Evolutionary conservation across 805 yeast species (phyloP).

Genomic region (Metschnikowia bowlesiae): DNA sequence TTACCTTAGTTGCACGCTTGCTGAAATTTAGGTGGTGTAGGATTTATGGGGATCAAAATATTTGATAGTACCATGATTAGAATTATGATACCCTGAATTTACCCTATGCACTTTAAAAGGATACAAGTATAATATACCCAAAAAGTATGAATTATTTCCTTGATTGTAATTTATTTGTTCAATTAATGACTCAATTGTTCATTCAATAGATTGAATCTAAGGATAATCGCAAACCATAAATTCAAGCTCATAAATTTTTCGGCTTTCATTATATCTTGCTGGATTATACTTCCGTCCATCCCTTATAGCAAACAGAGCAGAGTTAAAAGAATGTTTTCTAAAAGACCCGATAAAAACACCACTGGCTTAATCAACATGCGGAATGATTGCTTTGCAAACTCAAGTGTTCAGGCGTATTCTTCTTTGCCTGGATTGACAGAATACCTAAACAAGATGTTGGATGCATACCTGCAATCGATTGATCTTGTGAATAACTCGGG

Average conservation of each 20-base stretch:
- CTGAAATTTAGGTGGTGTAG: too few species aligned
- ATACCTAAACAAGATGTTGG: conserved; percentile 47
- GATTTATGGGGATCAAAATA: too few species aligned
- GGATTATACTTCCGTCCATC: conserved; percentile 14
- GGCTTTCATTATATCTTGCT: conserved; percentile 7
- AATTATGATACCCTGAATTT: too few species aligned
- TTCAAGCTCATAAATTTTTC: neutral
- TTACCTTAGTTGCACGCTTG: too few species aligned
- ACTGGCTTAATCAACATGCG: conserved; percentile 80
- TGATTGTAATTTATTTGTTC: too few species aligned
- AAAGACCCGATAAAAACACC: conserved; percentile 67
- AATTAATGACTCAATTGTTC: too few species aligned
- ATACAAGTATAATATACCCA: too few species aligned
- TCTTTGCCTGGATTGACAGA: conserved; percentile 55
- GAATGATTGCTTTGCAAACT: conserved; percentile 91
- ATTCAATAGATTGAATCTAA: too few species aligned
- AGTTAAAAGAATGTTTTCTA: conserved; percentile 33
- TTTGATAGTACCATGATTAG: too few species aligned
- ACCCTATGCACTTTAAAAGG: too few species aligned
- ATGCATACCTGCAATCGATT: conserved; percentile 22
- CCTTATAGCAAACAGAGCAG: neutral
- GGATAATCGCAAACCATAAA: neutral
- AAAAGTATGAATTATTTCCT: too few species aligned
- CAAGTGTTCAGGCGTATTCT: conserved; percentile 76
- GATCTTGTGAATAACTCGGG: conserved; percentile 12